Evolutionary conservation across 2,329 filamentous ascomycete species (phyloP), one percentile per base, ranked within the genome.

Genomic region (Gnomoniopsis sp.): DNA sequence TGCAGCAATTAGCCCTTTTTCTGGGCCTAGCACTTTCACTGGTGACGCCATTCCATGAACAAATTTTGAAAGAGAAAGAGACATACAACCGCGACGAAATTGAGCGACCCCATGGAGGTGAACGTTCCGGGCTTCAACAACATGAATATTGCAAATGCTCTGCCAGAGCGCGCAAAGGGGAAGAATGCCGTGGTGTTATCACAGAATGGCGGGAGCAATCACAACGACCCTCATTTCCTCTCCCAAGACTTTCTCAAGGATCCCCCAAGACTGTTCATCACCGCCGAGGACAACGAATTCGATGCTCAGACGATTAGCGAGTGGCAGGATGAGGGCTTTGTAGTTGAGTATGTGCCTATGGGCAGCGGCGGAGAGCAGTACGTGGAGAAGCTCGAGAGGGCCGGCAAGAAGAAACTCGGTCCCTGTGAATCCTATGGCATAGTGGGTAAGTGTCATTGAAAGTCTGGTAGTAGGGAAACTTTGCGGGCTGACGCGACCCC

Each of bases 351-450:
- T 23, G 61, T 79, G 36, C 65, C 74, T 2, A 72, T 78, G 69
- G 74, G 72, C 7, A 64, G 65, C 11, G 69, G 68, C 3, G 68
- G 62, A 4, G 66, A 70, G 6, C 68, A 71, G 22, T 79, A 77
- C 60, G 33, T 66, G 14, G 57, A 59, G 2, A 74, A 70, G 60
- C 64, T 79, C 26, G 68, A 68, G 47, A 64, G 65, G 1, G 57
- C 79, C 41, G 69, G 68, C 43, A 69, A 63, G 21, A 63, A 67
- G 7, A 65, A 72, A 1, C 58, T 75, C 33, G 74, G 68, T 0
- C 75, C 76, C 0, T 78, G 77, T 43, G 72, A 78, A 41, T 76
- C 72, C 0, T 79, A 72, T 49, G 77, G 75, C 2, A 75, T 79
- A 15, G 57, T 79, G 2, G 75, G 74, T 76, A 52, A 58, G 74